phyloP scores from a whole-genome alignment of 495 filamentous ascomycete genomes.

The Penicillium maclennaniae region DNA sequence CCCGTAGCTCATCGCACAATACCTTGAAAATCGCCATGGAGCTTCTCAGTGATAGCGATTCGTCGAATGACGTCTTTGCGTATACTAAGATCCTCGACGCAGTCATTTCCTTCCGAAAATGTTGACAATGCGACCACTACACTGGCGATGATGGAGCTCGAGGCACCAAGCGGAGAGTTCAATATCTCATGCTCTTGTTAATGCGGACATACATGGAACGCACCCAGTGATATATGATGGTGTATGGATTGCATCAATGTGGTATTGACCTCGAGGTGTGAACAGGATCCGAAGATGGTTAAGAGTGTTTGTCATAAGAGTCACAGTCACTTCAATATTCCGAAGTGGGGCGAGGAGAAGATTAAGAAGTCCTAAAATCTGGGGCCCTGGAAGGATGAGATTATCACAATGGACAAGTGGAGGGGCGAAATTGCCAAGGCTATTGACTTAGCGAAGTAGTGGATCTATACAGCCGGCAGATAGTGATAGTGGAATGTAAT shows the following conservation, averaged over 20 bases:
- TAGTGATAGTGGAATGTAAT: too few species aligned
- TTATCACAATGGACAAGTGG: constrained; percentile 11
- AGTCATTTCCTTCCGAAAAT: constrained; percentile 5
- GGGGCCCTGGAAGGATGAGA: constrained; percentile 6
- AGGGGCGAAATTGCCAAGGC: constrained; percentile 18
- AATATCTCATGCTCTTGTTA: neutral
- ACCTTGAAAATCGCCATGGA: constrained; percentile 8
- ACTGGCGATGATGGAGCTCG: constrained; percentile 5
- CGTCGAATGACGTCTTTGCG: constrained; percentile 6
- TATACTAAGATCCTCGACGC: constrained; percentile 5
- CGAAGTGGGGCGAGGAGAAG: neutral
- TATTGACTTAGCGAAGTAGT: constrained; percentile 25
- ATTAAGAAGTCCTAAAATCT: neutral
- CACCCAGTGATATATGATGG: constrained; percentile 8
- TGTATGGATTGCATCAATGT: constrained; percentile 13
- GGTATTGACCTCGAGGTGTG: neutral
- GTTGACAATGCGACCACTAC: constrained; percentile 2
- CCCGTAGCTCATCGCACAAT: neutral
- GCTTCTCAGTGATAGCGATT: constrained; percentile 9
- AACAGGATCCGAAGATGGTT: neutral
- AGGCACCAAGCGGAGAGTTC: neutral
- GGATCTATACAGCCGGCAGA: too few species aligned
- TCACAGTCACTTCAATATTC: neutral
- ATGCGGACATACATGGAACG: neutral
- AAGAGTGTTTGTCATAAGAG: neutral